These are phyloP conservation scores for Aspergillus baeticus DNA, from an alignment of 495 filamentous ascomycete genomes.

Conservation along the genomic window DNA sequence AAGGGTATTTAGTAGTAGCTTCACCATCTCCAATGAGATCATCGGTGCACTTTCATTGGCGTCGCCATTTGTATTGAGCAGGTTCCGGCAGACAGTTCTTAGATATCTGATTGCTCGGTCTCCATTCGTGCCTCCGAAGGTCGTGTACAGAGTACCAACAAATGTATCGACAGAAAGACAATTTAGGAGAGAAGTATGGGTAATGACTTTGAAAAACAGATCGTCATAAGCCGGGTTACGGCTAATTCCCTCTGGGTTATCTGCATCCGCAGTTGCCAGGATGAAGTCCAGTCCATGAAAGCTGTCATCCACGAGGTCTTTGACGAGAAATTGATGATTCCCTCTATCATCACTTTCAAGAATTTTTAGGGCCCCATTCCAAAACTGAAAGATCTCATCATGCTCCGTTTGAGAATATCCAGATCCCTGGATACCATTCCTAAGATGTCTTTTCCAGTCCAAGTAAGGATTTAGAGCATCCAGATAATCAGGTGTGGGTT, in stretches of 20 bases:
- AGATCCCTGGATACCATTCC: not conserved
- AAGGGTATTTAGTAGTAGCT: not conserved
- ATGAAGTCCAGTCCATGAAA: not conserved
- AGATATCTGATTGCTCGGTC: not conserved
- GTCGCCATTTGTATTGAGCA: not conserved
- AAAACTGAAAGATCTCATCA: not conserved
- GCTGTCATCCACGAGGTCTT: not conserved
- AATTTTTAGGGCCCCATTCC: not conserved
- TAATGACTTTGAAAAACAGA: constrained; percentile 1
- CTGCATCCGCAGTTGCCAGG: not conserved
- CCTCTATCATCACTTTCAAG: not conserved
- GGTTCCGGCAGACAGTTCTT: not conserved
- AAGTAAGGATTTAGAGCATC: not conserved
- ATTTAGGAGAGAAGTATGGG: not conserved
- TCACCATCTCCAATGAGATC: not conserved
- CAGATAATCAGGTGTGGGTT: not conserved
- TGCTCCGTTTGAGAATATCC: not conserved
- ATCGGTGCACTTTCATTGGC: not conserved
- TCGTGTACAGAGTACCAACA: not conserved
- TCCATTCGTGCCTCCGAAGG: not conserved
- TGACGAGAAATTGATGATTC: not conserved
- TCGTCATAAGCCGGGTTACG: not conserved
- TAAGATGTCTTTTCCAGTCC: not conserved
- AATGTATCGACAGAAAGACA: not conserved
- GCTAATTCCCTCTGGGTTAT: not conserved